Evolutionary conservation across 2,329 filamentous ascomycete genomes (phyloP).

Genomic region (Tympanopsis confertula): DNA sequence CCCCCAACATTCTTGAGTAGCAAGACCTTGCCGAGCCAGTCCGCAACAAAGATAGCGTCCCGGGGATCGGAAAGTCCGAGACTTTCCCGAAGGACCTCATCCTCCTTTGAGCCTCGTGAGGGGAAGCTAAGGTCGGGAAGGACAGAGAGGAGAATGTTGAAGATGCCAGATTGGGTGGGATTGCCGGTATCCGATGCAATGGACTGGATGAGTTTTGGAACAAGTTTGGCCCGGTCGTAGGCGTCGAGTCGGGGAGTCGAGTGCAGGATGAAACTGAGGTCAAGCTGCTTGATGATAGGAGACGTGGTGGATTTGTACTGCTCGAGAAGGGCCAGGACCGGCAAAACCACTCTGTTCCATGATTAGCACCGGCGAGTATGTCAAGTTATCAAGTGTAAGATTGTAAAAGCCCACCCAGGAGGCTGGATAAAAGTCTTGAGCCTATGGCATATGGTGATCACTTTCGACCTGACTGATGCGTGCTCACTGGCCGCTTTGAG

Average conservation of each 20-base stretch:
- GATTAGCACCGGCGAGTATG: slow-evolving; percentile 3
- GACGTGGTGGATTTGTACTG: slow-evolving; percentile 77
- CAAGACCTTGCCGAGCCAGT: slow-evolving; percentile 68
- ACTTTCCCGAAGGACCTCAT: slow-evolving; percentile 51
- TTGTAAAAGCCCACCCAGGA: slow-evolving; percentile 25
- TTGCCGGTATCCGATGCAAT: slow-evolving; percentile 48
- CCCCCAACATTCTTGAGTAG: slow-evolving; percentile 40
- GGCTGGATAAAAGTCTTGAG: slow-evolving; percentile 42
- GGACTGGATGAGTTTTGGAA: slow-evolving; percentile 60
- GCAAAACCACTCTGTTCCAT: slow-evolving; percentile 55
- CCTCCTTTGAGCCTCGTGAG: slow-evolving; percentile 66
- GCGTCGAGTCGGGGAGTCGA: slow-evolving; percentile 43
- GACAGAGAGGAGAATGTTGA: slow-evolving; percentile 72
- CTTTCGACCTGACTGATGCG: slow-evolving; percentile 68
- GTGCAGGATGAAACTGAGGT: slow-evolving; percentile 80
- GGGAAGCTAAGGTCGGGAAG: slow-evolving; percentile 66
- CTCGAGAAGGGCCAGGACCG: slow-evolving; percentile 70
- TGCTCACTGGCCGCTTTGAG: slow-evolving; percentile 78
- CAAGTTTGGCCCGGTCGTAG: slow-evolving; percentile 55
- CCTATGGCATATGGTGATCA: slow-evolving; percentile 38
- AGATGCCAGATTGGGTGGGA: slow-evolving; percentile 49
- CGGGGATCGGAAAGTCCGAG: slow-evolving; percentile 54
- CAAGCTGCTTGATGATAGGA: slow-evolving; percentile 72
- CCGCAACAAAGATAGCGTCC: slow-evolving; percentile 65
- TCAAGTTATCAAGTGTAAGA: slow-evolving; percentile 1